These are phyloP conservation scores for Tylopilus balloui DNA, from an alignment of 768 basidiomycete species.

Conservation along the genomic window DNA sequence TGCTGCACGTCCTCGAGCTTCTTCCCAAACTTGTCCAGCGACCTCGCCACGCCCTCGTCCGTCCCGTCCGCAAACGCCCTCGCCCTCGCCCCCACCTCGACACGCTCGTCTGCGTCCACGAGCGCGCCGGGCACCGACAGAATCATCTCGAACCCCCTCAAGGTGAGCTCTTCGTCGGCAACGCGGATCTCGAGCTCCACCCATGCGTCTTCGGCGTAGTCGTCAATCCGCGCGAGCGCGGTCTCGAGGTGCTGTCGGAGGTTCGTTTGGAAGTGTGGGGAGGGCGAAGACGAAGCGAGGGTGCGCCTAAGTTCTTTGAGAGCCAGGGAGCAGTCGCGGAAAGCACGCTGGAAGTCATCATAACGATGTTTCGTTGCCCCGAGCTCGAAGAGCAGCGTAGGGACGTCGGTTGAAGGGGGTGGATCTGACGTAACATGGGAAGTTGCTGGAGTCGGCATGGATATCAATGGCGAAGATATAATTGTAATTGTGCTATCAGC, in stretches of 20 bases:
- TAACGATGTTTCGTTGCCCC: slow-evolving; percentile 48
- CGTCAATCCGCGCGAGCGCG: slow-evolving; percentile 59
- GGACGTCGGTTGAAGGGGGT: background rate
- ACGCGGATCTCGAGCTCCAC: slow-evolving; percentile 80
- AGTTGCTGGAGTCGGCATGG: background rate
- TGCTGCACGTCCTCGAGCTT: slow-evolving; percentile 74
- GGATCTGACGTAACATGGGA: background rate
- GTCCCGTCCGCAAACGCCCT: slow-evolving; percentile 32
- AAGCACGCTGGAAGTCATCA: slow-evolving; percentile 54
- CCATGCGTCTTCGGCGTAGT: slow-evolving; percentile 73
- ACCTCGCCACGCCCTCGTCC: slow-evolving; percentile 30
- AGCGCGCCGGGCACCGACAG: slow-evolving; percentile 52
- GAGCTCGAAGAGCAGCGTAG: slow-evolving; percentile 46
- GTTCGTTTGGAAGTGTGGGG: background rate
- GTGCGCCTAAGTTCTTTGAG: slow-evolving; percentile 51
- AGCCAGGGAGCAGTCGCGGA: slow-evolving; percentile 66
- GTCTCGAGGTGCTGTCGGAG: slow-evolving; percentile 36
- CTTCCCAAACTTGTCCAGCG: slow-evolving; percentile 43
- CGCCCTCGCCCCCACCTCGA: slow-evolving; percentile 47
- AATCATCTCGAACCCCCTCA: slow-evolving; percentile 65
- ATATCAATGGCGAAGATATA: background rate
- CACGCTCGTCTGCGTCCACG: slow-evolving; percentile 17
- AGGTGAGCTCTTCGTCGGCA: slow-evolving; percentile 64
- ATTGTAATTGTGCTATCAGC: background rate
- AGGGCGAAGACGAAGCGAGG: slow-evolving; percentile 10